Evolutionary conservation across 1,284 basidiomycete genomes (phyloP).

Genomic region (Tetrapyrgos nigripes): DNA sequence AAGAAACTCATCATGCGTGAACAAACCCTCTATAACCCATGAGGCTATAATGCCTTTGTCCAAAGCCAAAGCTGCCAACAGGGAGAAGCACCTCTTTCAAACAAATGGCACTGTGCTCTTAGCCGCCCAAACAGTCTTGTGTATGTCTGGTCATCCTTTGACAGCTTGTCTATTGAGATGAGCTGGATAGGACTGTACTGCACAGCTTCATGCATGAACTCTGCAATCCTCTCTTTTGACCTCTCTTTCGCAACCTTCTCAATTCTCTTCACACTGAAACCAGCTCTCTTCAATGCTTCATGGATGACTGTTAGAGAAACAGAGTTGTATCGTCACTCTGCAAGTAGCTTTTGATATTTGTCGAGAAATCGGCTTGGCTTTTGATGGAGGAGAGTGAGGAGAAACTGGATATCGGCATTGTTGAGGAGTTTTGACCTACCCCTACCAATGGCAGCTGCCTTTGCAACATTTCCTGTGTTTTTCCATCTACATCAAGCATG

Average conservation of each 20-base stretch:
- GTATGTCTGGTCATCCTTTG: too few species aligned
- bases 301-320: slow-evolving; percentile 27
- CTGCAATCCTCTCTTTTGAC: background rate
- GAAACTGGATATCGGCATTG: slow-evolving; percentile 16
- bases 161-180: background rate
- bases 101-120: too few species aligned
- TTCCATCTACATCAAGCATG: slow-evolving; percentile 6
- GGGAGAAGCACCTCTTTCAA: background rate
- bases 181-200: background rate
- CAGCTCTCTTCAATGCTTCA: slow-evolving; percentile 14
- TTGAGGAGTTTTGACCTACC: slow-evolving; percentile 15
- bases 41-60: slow-evolving; percentile 29
- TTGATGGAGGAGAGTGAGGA: slow-evolving; percentile 20
- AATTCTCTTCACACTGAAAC: slow-evolving; percentile 8
- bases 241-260: slow-evolving; percentile 15
- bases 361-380: slow-evolving; percentile 30
- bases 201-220: background rate
- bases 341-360: slow-evolving; percentile 23
- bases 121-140: too few species aligned
- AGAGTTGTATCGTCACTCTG: slow-evolving; percentile 18
- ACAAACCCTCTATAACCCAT: slow-evolving; percentile 32
- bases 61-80: too few species aligned
- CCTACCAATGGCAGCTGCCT: slow-evolving; percentile 7
- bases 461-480: slow-evolving; percentile 17
- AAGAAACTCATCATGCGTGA: slow-evolving; percentile 25